Evolutionary conservation across 129 eudicot genomes (phyloP).

Genomic region (Cynara cardunculus): DNA sequence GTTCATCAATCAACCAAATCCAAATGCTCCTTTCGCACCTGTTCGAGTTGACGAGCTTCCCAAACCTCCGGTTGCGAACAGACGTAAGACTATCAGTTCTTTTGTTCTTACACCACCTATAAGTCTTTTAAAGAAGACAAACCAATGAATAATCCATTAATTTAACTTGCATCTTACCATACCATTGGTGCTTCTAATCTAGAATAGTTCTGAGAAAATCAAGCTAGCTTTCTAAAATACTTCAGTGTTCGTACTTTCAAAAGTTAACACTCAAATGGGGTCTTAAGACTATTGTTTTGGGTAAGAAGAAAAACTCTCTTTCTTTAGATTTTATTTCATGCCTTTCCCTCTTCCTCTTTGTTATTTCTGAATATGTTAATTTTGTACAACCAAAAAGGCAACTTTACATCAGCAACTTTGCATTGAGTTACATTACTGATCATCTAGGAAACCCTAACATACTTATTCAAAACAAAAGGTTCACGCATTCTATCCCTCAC

Average conservation of each 20-base stretch:
- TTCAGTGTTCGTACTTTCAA: constrained; percentile 15
- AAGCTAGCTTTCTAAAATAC: constrained; percentile 17
- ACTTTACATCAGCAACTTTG: constrained; percentile 31
- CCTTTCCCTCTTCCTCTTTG: constrained; percentile 35
- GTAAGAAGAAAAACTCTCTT: constrained; percentile 22
- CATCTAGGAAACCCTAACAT: constrained; percentile 33
- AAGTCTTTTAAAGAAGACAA: background rate
- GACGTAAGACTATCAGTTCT: constrained; percentile 53
- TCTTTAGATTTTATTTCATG: constrained; percentile 37
- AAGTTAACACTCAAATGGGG: constrained; percentile 42
- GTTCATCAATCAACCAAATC: constrained; percentile 60
- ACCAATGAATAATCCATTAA: background rate
- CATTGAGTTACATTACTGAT: constrained; percentile 23
- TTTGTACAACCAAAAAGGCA: constrained; percentile 35
- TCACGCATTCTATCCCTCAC: background rate
- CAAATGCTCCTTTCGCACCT: constrained; percentile 49
- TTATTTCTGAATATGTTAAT: constrained; percentile 27
- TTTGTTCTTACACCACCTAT: background rate
- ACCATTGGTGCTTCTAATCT: constrained; percentile 17
- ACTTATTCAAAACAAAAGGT: constrained; percentile 1
- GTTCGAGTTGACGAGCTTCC: constrained; percentile 80
- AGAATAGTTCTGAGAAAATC: constrained; percentile 33
- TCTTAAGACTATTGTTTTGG: constrained; percentile 13
- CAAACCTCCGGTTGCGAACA: constrained; percentile 77
- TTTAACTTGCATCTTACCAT: background rate